Evolutionary conservation across 179 eudicot genomes (phyloP), one percentile per base, ranked within the genome.

Genomic region (Spinacia oleracea): DNA sequence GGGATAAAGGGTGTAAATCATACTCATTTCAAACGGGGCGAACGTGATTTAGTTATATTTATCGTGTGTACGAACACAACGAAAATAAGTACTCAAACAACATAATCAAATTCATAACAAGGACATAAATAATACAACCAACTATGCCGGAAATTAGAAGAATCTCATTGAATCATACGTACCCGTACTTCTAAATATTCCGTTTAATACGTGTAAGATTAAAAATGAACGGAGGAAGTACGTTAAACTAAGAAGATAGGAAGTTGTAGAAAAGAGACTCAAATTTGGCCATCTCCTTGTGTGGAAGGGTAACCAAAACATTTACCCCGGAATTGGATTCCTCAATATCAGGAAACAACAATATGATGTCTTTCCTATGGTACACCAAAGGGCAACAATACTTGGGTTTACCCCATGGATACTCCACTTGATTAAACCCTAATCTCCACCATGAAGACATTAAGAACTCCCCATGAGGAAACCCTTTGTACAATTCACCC

Each of bases 401-500:
- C 81, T 81, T 89, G 1, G 98, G 92, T 69, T 88, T 90, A 0
- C 98, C 98, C 98, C 98, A 94, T 1, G 96, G 98, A 65, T 86
- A 94, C 81, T 87, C 92, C 71, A 90, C 90, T 34, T 85, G 79
- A 72, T 77, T 82, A 73, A 94, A 90, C 86, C 98, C 98, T 77
- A 94, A 51, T 72, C 92, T 86, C 97, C 97, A 92, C 98, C 98
- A 94, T 7, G 98, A 94, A 0, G 98, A 90, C 5, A 94, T 74
- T 50, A 92, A 75, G 72, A 92, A 92, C 82, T 94, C 98, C 34
- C 97, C 98, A 74, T 89, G 75, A 0, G 97, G 97, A 23, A 94
- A 91, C 73, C 98, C 98, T 78, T 84, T 89, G 84, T 91, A 70
- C 16, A 88, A 11, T 78, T 92, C 93, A 20, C 94, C 96, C 97